Percentiles rank a stretch among this genome's conserved stretches.
Evolutionary conservation across 345 rosid species (phyloP).

Genomic region (Geranium brycei): DNA sequence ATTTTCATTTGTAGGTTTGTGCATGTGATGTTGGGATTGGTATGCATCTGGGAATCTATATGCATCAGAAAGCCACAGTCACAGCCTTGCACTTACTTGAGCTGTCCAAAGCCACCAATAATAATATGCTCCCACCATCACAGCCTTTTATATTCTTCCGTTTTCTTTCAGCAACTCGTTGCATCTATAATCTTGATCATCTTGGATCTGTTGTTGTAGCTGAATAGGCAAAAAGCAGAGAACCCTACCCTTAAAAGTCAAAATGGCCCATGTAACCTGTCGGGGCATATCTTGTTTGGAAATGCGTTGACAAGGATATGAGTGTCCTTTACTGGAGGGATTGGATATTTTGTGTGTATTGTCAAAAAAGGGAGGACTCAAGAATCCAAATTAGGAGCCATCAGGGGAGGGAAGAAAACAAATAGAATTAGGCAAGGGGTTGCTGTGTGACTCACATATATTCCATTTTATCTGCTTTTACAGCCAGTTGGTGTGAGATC

Average conservation of each 20-base stretch:
- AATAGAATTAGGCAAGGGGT: background rate
- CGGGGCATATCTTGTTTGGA: background rate
- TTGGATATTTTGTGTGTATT: background rate
- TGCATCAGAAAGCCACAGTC: too few relatives aligned
- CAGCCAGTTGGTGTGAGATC: slow-evolving; percentile 5
- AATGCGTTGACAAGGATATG: background rate
- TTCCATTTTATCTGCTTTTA: slow-evolving; percentile 19
- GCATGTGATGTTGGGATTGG: too few relatives aligned
- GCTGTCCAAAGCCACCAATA: too few relatives aligned
- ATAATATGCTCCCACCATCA: background rate
- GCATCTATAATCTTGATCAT: too few relatives aligned
- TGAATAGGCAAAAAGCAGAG: background rate
- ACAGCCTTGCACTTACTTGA: too few relatives aligned
- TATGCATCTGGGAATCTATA: too few relatives aligned
- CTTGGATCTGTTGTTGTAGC: background rate
- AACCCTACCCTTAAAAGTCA: background rate
- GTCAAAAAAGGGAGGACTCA: background rate
- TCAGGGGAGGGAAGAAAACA: too few relatives aligned
- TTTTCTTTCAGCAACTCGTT: background rate
- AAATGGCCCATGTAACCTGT: background rate
- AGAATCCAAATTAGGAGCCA: background rate
- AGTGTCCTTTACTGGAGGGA: background rate
- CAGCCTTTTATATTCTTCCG: too few relatives aligned
- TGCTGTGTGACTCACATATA: too few relatives aligned
- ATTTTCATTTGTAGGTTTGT: too few relatives aligned